Conservation (phyloP, 768 basidiomycete genomes). For the Leucocoprinus birnbaumii region DNA sequence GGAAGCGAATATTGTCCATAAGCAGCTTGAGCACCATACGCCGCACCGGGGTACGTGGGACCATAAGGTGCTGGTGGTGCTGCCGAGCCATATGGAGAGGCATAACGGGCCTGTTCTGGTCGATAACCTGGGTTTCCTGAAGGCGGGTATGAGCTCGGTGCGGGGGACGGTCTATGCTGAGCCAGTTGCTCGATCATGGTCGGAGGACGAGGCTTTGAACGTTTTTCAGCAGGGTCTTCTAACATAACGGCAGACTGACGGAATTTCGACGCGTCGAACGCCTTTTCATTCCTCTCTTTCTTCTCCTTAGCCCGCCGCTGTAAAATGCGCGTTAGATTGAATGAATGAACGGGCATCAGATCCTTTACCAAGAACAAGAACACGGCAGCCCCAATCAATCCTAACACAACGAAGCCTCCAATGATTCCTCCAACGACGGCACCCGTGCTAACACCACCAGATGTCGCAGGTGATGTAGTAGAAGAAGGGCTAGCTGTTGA, state of each 20-base stretch:
- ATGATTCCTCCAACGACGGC: conserved; percentile 7
- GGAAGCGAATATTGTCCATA: conserved; percentile 1
- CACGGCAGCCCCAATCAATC: conserved; percentile 5
- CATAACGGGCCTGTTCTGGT: neutral
- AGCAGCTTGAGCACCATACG: neutral
- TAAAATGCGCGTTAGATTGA: neutral
- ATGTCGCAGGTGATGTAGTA: neutral
- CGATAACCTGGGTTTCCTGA: neutral
- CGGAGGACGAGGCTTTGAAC: conserved; percentile 11
- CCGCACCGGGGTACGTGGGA: neutral
- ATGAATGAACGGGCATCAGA: neutral
- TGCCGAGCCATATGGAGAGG: neutral
- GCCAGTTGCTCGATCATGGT: conserved; percentile 14
- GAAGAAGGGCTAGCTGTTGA: neutral
- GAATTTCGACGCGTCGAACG: conserved; percentile 14
- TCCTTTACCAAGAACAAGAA: conserved; percentile 9
- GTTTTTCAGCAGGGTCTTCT: conserved; percentile 9
- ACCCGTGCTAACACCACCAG: conserved; percentile 5
- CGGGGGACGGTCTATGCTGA: conserved; percentile 1
- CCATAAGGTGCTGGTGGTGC: neutral
- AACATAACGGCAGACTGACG: conserved; percentile 15
- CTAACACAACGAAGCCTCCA: conserved; percentile 6
- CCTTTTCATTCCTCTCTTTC: conserved; percentile 7
- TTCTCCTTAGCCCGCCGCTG: conserved; percentile 2
- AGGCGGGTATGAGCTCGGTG: neutral